Percentiles rank a stretch among this genome's conserved stretches.
These are phyloP conservation scores for Tilletia walkeri DNA, from an alignment of 1,284 basidiomycete species.

Conservation along the genomic window DNA sequence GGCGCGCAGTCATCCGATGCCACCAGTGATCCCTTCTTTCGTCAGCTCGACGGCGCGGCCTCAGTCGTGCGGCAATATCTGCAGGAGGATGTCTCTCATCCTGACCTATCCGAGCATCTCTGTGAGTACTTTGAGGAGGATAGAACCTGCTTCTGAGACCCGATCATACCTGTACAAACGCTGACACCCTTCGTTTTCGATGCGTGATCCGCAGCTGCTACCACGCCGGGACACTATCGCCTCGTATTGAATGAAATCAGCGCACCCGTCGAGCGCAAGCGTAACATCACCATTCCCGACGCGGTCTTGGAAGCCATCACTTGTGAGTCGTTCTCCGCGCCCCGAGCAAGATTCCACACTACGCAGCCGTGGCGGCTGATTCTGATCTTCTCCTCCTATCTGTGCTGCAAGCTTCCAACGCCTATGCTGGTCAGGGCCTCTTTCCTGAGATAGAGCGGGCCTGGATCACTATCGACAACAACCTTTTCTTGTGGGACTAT, in stretches of 20 bases:
- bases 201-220: neutral
- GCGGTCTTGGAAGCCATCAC: conserved; percentile 29
- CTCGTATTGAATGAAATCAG: conserved; percentile 13
- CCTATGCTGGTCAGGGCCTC: conserved; percentile 62
- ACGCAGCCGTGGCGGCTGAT: neutral
- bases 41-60: conserved; percentile 11
- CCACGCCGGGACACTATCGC: conserved; percentile 11
- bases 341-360: neutral
- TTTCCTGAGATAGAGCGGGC: conserved; percentile 90
- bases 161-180: no score
- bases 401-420: conserved; percentile 1
- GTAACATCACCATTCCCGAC: conserved; percentile 25
- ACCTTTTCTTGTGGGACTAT: conserved; percentile 96
- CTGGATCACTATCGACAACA: conserved; percentile 93
- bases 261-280: conserved; percentile 11
- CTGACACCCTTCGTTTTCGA: no score
- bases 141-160: no score
- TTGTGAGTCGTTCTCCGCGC: neutral
- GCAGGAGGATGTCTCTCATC: conserved; percentile 2
- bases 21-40: neutral
- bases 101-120: conserved; percentile 16
- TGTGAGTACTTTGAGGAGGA: no score
- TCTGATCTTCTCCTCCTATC: neutral
- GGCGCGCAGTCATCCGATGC: neutral
- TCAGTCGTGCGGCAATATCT: conserved; percentile 14